Evolutionary conservation across 305 asterid species (phyloP).

Genomic region (Fraxinus angustifolia): DNA sequence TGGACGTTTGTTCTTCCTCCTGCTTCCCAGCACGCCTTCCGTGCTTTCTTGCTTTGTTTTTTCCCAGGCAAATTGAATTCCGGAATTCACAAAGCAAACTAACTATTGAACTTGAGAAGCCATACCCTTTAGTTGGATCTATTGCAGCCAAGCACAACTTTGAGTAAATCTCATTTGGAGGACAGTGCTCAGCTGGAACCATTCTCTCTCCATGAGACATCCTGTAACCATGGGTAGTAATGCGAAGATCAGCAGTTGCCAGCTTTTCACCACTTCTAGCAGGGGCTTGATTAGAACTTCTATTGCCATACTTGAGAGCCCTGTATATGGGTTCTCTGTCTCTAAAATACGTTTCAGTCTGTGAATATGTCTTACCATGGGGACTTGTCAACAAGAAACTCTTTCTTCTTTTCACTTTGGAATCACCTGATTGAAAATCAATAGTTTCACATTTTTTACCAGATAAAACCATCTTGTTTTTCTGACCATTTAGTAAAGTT

Average conservation of each 20-base stretch:
- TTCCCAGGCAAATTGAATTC: constrained; percentile 35
- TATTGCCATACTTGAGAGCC: not conserved
- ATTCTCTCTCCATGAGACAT: constrained; percentile 27
- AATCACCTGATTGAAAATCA: constrained; percentile 14
- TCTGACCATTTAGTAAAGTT: constrained; percentile 26
- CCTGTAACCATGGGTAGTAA: not conserved
- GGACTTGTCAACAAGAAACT: constrained; percentile 3
- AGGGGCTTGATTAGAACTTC: constrained; percentile 2
- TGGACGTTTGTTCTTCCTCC: constrained; percentile 18
- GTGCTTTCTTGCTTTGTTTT: constrained; percentile 8
- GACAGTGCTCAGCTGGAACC: constrained; percentile 28
- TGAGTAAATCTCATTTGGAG: constrained; percentile 48
- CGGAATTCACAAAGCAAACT: constrained; percentile 51
- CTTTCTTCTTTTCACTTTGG: constrained; percentile 24
- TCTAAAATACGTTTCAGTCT: not conserved
- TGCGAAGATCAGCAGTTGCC: not conserved
- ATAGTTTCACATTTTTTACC: constrained; percentile 20
- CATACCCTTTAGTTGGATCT: constrained; percentile 44
- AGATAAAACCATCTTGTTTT: constrained; percentile 19
- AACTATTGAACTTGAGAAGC: constrained; percentile 27
- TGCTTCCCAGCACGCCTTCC: constrained; percentile 18
- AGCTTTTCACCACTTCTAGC: constrained; percentile 3
- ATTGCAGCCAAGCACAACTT: constrained; percentile 46
- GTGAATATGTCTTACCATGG: not conserved
- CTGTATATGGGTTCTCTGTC: not conserved